phyloP scores from a whole-genome alignment of 192 early-diverging fungal genomes.

The Umbelopsis sp. region DNA sequence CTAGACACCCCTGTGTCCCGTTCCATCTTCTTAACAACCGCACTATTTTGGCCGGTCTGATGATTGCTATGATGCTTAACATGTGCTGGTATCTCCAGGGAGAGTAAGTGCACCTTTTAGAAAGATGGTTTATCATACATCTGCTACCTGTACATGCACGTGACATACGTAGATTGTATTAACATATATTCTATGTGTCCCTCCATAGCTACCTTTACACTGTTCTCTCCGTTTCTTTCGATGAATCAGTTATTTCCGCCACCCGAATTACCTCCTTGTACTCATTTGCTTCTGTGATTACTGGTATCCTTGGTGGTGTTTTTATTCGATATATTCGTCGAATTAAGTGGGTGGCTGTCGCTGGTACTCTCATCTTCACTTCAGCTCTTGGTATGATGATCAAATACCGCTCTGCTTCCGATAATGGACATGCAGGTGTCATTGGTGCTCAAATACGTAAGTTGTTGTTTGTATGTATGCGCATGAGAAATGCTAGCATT shows the following conservation, averaged over 20 bases:
- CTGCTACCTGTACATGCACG: not conserved
- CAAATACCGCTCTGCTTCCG: slow-evolving; percentile 10
- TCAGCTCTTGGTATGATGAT: slow-evolving; percentile 16
- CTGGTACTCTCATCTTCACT: slow-evolving; percentile 4
- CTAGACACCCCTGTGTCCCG: slow-evolving; percentile 7
- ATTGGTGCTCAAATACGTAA: slow-evolving; percentile 20
- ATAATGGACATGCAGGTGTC: slow-evolving; percentile 18
- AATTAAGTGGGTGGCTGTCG: slow-evolving; percentile 19
- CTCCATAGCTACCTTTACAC: slow-evolving; percentile 7
- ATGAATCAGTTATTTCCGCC: slow-evolving; percentile 17
- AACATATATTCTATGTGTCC: not conserved
- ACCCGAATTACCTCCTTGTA: slow-evolving; percentile 18
- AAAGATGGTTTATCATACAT: not conserved
- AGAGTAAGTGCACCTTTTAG: slow-evolving; percentile 2
- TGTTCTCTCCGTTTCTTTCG: slow-evolving; percentile 9
- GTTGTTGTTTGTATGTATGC: not conserved
- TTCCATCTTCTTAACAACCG: slow-evolving; percentile 3
- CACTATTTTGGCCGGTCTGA: not conserved
- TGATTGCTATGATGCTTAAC: slow-evolving; percentile 13
- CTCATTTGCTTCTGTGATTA: slow-evolving; percentile 4
- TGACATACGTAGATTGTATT: not conserved
- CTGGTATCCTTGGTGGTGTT: not conserved
- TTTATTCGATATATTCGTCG: slow-evolving; percentile 15
- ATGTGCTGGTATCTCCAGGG: slow-evolving; percentile 20
- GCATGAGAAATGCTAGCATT: too few relatives aligned